Evolutionary conservation across 1,284 basidiomycete species (phyloP).

Genomic region (Heterobasidion irregulare): DNA sequence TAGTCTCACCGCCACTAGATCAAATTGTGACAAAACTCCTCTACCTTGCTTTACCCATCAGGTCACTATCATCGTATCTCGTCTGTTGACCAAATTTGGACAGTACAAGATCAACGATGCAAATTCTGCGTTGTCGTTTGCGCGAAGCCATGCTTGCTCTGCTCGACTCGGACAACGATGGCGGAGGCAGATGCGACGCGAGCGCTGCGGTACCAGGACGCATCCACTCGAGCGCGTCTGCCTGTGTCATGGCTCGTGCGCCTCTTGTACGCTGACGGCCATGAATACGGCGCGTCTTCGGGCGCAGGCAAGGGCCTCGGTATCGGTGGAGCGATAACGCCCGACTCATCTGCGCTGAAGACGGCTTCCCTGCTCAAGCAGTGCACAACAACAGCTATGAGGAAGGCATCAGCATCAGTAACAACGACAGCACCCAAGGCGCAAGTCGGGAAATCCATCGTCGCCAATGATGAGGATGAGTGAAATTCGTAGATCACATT

Average conservation of each 20-base stretch:
- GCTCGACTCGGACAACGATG: not conserved
- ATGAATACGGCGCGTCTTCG: not conserved
- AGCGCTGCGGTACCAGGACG: constrained; percentile 2
- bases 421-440: not conserved
- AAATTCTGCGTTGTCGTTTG: constrained; percentile 20
- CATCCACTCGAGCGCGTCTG: constrained; percentile 1
- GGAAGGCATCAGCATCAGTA: not conserved
- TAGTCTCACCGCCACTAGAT: no score
- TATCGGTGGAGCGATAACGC: constrained; percentile 22
- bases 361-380: constrained; percentile 6
- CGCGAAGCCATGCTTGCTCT: constrained; percentile 12
- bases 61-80: not conserved
- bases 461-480: constrained; percentile 41
- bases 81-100: not conserved
- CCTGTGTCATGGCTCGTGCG: constrained; percentile 13
- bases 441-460: constrained; percentile 9
- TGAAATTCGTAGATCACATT: constrained; percentile 47
- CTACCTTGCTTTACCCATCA: not conserved
- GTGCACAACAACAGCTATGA: constrained; percentile 3
- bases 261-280: constrained; percentile 34
- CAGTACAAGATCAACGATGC: not conserved
- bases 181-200: not conserved
- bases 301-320: constrained; percentile 8
- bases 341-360: constrained; percentile 16
- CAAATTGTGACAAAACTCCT: not conserved